phyloP scores from a whole-genome alignment of 2,329 filamentous ascomycete species.

The Verticillium dahliae region DNA sequence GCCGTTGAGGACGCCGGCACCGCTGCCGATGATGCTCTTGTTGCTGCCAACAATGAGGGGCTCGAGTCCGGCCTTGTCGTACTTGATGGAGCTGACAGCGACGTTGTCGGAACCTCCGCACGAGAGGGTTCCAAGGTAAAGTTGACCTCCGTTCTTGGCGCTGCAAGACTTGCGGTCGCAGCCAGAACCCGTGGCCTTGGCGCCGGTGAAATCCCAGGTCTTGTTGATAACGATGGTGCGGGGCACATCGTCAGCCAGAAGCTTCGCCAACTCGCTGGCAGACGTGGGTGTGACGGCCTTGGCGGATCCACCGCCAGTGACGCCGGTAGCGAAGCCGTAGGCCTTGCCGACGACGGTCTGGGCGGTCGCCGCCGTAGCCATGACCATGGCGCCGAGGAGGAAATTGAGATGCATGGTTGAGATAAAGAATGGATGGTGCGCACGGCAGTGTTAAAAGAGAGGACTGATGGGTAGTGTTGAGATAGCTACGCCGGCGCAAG shows the following conservation, averaged over 20 bases:
- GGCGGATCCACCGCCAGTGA: slow-evolving; percentile 45
- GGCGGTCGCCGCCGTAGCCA: not conserved
- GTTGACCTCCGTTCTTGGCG: slow-evolving; percentile 12
- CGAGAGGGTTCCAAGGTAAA: slow-evolving; percentile 10
- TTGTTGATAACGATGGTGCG: slow-evolving; percentile 18
- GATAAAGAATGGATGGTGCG: too few species aligned
- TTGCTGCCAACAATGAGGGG: slow-evolving; percentile 7
- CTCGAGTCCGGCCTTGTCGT: slow-evolving; percentile 5
- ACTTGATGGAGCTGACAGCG: slow-evolving; percentile 3
- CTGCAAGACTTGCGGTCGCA: slow-evolving; percentile 18
- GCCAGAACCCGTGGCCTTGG: slow-evolving; percentile 15
- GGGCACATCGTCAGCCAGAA: slow-evolving; percentile 13
- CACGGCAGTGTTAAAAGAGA: too few species aligned
- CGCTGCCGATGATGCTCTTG: slow-evolving; percentile 8
- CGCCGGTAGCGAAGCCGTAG: slow-evolving; percentile 26
- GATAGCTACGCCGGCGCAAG: too few species aligned
- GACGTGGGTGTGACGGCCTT: slow-evolving; percentile 32
- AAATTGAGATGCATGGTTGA: slow-evolving; percentile 21
- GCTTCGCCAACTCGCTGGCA: slow-evolving; percentile 32
- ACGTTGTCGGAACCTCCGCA: slow-evolving; percentile 3
- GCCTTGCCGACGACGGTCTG: slow-evolving; percentile 17
- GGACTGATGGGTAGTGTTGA: too few species aligned
- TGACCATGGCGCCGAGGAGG: slow-evolving; percentile 26
- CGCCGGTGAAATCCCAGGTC: slow-evolving; percentile 19
- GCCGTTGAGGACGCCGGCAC: slow-evolving; percentile 6